Conservation (phyloP, 179 eudicot species). For the Amaranthus tricolor region DNA sequence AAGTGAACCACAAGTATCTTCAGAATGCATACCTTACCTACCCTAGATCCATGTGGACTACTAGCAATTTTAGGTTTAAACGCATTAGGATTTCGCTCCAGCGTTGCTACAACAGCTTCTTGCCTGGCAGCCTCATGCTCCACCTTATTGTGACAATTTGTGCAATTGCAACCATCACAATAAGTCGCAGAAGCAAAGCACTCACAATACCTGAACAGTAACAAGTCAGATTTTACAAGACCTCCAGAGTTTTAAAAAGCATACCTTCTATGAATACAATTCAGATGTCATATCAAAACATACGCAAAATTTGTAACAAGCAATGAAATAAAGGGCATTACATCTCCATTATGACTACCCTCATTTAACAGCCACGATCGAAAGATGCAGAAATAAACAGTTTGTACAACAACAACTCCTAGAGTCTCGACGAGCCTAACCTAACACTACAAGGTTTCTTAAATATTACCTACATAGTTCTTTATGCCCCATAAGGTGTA, state of each 20-base stretch:
- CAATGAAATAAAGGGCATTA: background rate
- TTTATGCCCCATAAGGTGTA: background rate
- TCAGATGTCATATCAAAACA: background rate
- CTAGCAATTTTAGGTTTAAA: conserved; percentile 63
- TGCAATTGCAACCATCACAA: conserved; percentile 79
- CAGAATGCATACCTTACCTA: conserved; percentile 41
- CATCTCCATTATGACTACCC: background rate
- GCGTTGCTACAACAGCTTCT: conserved; percentile 44
- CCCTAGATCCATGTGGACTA: conserved; percentile 48
- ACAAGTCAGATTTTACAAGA: conserved; percentile 17
- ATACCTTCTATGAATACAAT: background rate
- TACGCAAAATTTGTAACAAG: background rate
- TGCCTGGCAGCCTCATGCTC: conserved; percentile 56
- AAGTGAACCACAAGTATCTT: background rate
- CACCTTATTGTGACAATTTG: conserved; percentile 57
- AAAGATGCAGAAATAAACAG: background rate
- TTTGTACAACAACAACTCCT: background rate
- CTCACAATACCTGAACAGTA: conserved; percentile 61
- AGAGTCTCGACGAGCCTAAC: background rate
- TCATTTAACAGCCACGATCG: background rate
- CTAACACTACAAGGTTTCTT: background rate
- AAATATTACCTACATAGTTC: background rate
- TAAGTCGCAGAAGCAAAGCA: conserved; percentile 66
- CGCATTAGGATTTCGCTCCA: conserved; percentile 70
- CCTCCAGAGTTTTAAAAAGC: background rate